Evolutionary conservation across 2,329 filamentous ascomycete species (phyloP), one percentile per base, ranked within the genome.

Genomic region (Ophiostoma populinum): DNA sequence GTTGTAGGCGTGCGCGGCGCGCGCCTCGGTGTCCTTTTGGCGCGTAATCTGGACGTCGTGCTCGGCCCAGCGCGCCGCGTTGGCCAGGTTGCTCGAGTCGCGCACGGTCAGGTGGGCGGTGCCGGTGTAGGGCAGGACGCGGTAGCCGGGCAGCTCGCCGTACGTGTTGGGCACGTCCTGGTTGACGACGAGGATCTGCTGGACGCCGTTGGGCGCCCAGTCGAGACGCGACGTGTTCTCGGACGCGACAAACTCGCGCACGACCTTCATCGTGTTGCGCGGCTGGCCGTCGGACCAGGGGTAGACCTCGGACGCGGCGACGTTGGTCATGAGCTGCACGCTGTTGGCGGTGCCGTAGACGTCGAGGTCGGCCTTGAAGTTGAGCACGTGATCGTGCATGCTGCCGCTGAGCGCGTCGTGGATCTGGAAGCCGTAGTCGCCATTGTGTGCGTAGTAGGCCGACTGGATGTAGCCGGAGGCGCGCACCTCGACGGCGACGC

Each of bases 351-450:
- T 57, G 12, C 62, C 65, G 7, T 58, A 49, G 21, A 69, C 56
- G 43, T 70, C 65, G 17, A 69, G 53, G 46, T 69, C 66, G 29
- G 57, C 57, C 45, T 70, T 70, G 53, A 60, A 69, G 42, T 63
- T 67, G 24, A 69, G 45, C 1, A 70, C 62, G 42, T 70, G 66
- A 46, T 68, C 63, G 46, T 70, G 66, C 55, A 68, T 65, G 19
- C 55, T 58, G 6, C 63, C 62, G 1, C 55, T 56, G 2, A 65
- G 49, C 18, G 51, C 48, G 36, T 67, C 59, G 40, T 65, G 59
- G 32, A 69, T 63, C 21, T 57, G 50, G 44, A 36, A 67, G 6
- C 64, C 64, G 37, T 66, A 67, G 34, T 61, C 58, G 1, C 55
- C 47, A 32, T 63, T 61, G 25, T 58, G 47, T 2, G 54, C 53